A percentile compares a stretch with the other conserved stretches of the same genome.
phyloP scores from a whole-genome alignment of 2,329 filamentous ascomycete species.

The Venturia nashicola region DNA sequence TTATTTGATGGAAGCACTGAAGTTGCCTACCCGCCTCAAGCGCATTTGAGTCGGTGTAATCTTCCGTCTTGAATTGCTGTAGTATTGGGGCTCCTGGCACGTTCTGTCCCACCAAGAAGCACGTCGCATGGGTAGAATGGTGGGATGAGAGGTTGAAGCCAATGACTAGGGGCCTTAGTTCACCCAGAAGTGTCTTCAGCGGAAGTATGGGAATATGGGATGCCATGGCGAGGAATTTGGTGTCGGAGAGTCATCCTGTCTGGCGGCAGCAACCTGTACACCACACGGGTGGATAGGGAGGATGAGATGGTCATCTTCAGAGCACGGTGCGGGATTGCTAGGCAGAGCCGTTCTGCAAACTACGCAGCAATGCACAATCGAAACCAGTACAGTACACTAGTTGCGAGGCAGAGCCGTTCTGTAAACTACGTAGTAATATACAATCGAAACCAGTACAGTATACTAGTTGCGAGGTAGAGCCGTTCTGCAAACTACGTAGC shows the following conservation, averaged over 20 bases:
- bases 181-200: not conserved
- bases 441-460: no score
- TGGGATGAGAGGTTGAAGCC: not conserved
- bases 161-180: not conserved
- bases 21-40: not conserved
- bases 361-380: not conserved
- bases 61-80: not conserved
- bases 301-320: not conserved
- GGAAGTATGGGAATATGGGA: not conserved
- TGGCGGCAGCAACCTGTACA: not conserved
- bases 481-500: not conserved
- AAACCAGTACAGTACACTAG: no score
- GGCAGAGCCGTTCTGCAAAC: not conserved
- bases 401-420: no score
- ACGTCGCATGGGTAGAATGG: not conserved
- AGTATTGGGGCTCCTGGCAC: no score
- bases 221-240: not conserved
- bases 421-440: no score
- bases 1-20: not conserved
- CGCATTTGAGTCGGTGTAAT: not conserved
- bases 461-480: no score
- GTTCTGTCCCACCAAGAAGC: not conserved
- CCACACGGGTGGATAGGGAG: not conserved
- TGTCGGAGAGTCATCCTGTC: not conserved
- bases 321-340: not conserved